Percentiles rank a stretch among this genome's conserved stretches.
phyloP scores from a whole-genome alignment of 306 rosid species.

The Vigna trinervia region DNA sequence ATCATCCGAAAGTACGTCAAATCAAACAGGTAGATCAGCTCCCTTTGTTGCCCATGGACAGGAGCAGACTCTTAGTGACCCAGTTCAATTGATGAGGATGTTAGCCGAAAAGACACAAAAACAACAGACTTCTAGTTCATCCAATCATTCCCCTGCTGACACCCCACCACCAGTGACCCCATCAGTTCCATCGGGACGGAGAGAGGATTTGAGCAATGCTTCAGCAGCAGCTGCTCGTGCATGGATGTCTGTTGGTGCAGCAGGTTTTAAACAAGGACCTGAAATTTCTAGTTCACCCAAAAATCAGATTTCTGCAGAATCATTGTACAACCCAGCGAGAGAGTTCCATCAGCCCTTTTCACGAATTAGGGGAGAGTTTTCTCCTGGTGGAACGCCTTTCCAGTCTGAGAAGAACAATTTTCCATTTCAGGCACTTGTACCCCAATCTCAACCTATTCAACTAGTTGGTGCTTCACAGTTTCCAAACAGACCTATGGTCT shows the following conservation, averaged over 20 bases:
- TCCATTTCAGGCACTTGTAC: conserved; percentile 70
- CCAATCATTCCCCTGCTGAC: conserved; percentile 65
- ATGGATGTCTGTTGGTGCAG: conserved; percentile 98
- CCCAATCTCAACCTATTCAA: conserved; percentile 64
- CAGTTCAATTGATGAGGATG: conserved; percentile 82
- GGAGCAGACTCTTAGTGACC: conserved; percentile 75
- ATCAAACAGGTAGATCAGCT: conserved; percentile 61
- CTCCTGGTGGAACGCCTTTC: conserved; percentile 65
- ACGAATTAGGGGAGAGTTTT: conserved; percentile 66
- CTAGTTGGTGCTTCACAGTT: conserved; percentile 64
- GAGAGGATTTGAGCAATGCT: conserved; percentile 74
- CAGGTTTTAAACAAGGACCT: conserved; percentile 76
- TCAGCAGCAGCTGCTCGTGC: conserved; percentile 95
- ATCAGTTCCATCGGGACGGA: conserved; percentile 59
- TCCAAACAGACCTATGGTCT: conserved; percentile 67
- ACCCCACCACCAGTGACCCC: conserved; percentile 60
- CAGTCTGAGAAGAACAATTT: conserved; percentile 68
- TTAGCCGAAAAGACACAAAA: conserved; percentile 73
- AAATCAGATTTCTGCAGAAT: conserved; percentile 76
- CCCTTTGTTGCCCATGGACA: conserved; percentile 64
- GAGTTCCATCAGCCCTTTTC: conserved; percentile 71
- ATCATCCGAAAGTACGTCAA: conserved; percentile 64
- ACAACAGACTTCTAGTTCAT: conserved; percentile 71
- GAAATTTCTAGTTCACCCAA: conserved; percentile 69
- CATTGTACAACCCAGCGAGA: conserved; percentile 72